Percentiles rank a stretch among this genome's conserved stretches.
Evolutionary conservation across 225 moss, liverwort and hornwort genomes (phyloP).

Genomic region (Straminergon stramineum): DNA sequence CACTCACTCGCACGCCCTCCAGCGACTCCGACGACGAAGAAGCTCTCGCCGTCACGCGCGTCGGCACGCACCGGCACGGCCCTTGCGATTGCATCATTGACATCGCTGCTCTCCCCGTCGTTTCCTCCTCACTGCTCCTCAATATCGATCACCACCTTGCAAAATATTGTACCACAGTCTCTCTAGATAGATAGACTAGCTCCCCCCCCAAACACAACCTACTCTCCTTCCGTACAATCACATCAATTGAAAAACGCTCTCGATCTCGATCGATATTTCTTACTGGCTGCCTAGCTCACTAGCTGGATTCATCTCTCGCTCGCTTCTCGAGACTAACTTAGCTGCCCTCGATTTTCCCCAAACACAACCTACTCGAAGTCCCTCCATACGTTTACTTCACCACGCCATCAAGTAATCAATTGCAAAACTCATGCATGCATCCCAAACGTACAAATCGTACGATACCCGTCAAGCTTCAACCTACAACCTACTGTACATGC

Average conservation of each 20-base stretch:
- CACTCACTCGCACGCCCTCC: not conserved
- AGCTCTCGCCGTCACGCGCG: constrained; percentile 7
- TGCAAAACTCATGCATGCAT: not conserved
- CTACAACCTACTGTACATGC: not conserved
- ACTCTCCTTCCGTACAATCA: not conserved
- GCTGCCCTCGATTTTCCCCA: not conserved
- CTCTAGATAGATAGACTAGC: not conserved
- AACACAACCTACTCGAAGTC: not conserved
- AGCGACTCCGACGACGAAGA: constrained; percentile 38
- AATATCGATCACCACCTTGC: not conserved
- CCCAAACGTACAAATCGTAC: not conserved
- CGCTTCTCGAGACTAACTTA: not conserved
- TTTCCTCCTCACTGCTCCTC: not conserved
- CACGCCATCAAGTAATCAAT: not conserved
- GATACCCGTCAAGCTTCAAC: not conserved
- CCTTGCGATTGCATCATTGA: not conserved
- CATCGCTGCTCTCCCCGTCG: not conserved
- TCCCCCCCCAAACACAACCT: not conserved
- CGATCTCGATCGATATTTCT: not conserved
- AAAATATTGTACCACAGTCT: not conserved
- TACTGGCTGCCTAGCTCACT: not conserved
- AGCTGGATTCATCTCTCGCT: not conserved
- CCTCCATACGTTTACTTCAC: not conserved
- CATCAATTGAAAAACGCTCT: not conserved
- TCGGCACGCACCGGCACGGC: constrained; percentile 5